phyloP scores from a whole-genome alignment of 305 asterid genomes.

The Fraxinus greggii region DNA sequence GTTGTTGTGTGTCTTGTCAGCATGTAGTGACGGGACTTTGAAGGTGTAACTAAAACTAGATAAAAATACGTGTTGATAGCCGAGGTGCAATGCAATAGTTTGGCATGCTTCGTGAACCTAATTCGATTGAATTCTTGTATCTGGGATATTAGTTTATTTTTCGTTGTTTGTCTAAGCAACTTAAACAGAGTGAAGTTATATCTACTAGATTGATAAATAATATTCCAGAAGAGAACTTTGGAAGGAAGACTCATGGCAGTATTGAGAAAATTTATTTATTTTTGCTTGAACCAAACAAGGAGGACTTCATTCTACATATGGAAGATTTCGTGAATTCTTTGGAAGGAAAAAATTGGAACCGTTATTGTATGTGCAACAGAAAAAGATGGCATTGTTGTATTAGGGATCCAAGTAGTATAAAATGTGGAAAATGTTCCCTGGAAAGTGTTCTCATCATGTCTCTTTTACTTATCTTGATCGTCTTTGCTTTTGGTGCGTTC shows the following conservation, averaged over 20 bases:
- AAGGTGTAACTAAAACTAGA: background rate
- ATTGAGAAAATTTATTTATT: background rate
- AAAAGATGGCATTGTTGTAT: background rate
- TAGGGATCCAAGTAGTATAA: background rate
- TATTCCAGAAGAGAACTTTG: background rate
- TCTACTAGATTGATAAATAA: background rate
- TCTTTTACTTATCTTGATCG: background rate
- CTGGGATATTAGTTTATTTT: background rate
- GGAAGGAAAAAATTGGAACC: background rate
- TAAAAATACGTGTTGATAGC: background rate
- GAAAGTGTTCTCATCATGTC: background rate
- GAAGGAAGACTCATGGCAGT: background rate
- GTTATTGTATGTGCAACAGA: background rate
- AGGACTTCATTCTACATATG: background rate
- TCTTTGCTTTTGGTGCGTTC: background rate
- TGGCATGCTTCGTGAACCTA: background rate
- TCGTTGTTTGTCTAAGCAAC: background rate
- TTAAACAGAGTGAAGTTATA: background rate
- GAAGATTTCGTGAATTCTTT: background rate
- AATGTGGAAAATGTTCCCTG: background rate
- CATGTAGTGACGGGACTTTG: background rate
- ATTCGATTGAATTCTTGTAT: background rate
- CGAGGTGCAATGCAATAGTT: background rate
- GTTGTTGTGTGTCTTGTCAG: background rate
- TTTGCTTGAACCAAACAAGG: background rate